Evolutionary conservation across 1,284 basidiomycete species (phyloP).

Genomic region (Mycena sp.): DNA sequence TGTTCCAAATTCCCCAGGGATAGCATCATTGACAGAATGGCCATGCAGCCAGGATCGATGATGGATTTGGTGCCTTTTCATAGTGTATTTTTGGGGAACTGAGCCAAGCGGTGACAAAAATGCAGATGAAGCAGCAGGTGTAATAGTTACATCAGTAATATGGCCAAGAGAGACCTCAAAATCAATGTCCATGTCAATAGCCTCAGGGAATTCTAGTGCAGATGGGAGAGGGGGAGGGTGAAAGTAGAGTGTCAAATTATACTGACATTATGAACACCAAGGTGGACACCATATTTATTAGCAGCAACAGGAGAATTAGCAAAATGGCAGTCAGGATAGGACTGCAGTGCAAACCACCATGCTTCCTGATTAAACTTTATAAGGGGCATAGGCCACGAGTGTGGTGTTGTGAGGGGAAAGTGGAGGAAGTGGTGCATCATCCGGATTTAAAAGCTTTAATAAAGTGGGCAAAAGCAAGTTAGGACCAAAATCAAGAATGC

Average conservation of each 20-base stretch:
- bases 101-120: slow-evolving; percentile 16
- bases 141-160: slow-evolving; percentile 9
- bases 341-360: background rate
- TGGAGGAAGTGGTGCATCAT: background rate
- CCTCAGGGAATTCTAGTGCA: slow-evolving; percentile 3
- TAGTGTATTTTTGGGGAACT: slow-evolving; percentile 15
- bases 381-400: slow-evolving; percentile 14
- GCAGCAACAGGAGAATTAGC: slow-evolving; percentile 6
- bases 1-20: background rate
- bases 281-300: slow-evolving; percentile 12
- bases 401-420: background rate
- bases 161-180: slow-evolving; percentile 8
- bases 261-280: slow-evolving; percentile 6
- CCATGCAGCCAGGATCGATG: slow-evolving; percentile 25
- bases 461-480: slow-evolving; percentile 4
- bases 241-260: background rate
- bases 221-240: background rate
- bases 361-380: background rate
- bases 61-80: slow-evolving; percentile 21
- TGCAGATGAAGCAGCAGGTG: background rate
- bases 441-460: slow-evolving; percentile 1
- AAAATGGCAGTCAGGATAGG: slow-evolving; percentile 13
- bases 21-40: slow-evolving; percentile 24
- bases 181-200: slow-evolving; percentile 2
- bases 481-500: background rate